These are phyloP conservation scores for Xylaria digitata DNA, from an alignment of 2,329 filamentous ascomycete genomes.

Conservation along the genomic window DNA sequence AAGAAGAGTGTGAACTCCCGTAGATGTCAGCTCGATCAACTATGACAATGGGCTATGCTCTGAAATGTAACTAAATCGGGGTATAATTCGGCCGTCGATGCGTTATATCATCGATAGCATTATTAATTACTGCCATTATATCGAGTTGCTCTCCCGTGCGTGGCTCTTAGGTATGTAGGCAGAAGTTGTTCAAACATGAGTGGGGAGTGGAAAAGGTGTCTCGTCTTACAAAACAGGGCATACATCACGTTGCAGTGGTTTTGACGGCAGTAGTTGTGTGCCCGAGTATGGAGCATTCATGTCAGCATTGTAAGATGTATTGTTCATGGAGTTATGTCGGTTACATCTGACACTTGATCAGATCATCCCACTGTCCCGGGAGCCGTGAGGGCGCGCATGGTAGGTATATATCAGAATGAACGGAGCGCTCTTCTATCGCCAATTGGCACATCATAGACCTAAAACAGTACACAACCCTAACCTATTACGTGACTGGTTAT, in stretches of 20 bases:
- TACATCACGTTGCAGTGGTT: background rate
- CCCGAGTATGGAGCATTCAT: background rate
- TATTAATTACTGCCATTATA: background rate
- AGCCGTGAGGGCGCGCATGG: background rate
- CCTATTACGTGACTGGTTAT: background rate
- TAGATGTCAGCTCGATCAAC: background rate
- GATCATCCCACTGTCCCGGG: background rate
- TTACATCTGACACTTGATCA: conserved; percentile 3
- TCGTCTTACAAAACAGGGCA: conserved; percentile 2
- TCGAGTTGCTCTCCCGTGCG: background rate
- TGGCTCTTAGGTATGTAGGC: background rate
- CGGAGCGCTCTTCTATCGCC: background rate
- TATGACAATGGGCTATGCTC: background rate
- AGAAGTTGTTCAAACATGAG: background rate
- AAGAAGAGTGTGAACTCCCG: background rate
- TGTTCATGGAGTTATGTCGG: conserved; percentile 15
- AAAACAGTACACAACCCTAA: background rate
- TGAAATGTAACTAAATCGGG: background rate
- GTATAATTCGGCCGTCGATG: background rate
- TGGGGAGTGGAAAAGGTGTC: background rate
- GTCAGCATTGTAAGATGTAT: conserved; percentile 1
- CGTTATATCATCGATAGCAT: background rate
- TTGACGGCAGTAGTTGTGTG: conserved; percentile 6
- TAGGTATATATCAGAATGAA: conserved; percentile 20
- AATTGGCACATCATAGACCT: background rate